phyloP scores from a whole-genome alignment of 2,329 filamentous ascomycete genomes.

The Claviceps cyperi region DNA sequence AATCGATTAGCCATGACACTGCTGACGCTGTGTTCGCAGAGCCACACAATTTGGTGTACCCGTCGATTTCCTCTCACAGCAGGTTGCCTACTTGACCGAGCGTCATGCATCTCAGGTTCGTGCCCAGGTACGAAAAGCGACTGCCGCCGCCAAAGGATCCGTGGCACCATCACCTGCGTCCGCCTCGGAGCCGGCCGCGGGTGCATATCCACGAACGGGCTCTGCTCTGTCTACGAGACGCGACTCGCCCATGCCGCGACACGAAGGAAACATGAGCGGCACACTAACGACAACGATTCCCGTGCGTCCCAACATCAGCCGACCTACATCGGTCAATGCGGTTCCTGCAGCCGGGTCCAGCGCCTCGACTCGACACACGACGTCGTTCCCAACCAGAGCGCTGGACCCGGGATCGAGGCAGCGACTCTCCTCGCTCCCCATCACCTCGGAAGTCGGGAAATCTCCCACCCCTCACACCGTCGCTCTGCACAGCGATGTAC shows the following conservation, averaged over 20 bases:
- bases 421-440: constrained; percentile 31
- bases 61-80: constrained; percentile 77
- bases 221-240: constrained; percentile 43
- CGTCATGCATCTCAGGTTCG: constrained; percentile 79
- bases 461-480: constrained; percentile 11
- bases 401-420: constrained; percentile 19
- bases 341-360: constrained; percentile 23
- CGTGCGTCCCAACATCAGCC: constrained; percentile 29
- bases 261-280: constrained; percentile 29
- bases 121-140: constrained; percentile 72
- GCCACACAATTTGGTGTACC: constrained; percentile 70
- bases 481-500: constrained; percentile 10
- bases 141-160: constrained; percentile 41
- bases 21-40: constrained; percentile 24
- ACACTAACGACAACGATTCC: constrained; percentile 29
- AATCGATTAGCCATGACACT: constrained; percentile 6
- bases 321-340: constrained; percentile 34
- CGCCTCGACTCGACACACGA: constrained; percentile 11
- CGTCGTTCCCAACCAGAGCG: constrained; percentile 11
- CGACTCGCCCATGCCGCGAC: constrained; percentile 38
- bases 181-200: constrained; percentile 28
- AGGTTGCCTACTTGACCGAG: constrained; percentile 89
- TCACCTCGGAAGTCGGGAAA: constrained; percentile 14
- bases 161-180: constrained; percentile 42
- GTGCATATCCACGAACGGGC: constrained; percentile 26